Base-by-base conservation (phyloP, 306 rosid species). In the Vigna nakashimae region DNA sequence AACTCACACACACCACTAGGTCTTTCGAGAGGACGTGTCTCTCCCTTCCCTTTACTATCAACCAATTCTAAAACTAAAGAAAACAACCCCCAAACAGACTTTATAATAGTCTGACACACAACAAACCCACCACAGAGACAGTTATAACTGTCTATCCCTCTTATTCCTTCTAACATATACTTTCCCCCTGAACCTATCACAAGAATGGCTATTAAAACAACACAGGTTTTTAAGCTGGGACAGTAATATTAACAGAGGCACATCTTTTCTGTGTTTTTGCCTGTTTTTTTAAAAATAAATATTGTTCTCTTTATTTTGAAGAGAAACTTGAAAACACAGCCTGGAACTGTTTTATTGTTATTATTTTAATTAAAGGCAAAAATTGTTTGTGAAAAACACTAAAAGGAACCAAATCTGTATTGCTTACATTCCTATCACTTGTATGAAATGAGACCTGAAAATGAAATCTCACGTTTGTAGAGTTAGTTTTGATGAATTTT, bases 231-330 rank as follows among this genome's bases (percentile, higher is more conserved):
- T 71, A 18, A 75, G n/a, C 74, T 16, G 48, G 22, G 36, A 43
- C 24, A 45, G 43, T 64, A 65, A 71, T 53, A 32, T 18, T 60
- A 50, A 59, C 34, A 58, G 40, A 49, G 18, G 24, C 51, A 36
- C 66, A 46, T 65, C 34, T 80, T 74, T 16, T 48, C 4, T 55
- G 12, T 64, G n/a, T 52, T 64, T 79, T 79, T n/a, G 26, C 67
- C 69, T 69, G 76, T 77, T 48, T n/a, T n/a, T 30, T 7, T 56
- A 48, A 67, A 66, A 26, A 30, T 74, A 5, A 50, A 51, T 42
- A 6, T 52, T 26, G 42, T 18, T 69, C 42, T 45, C 58, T 75
- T 65, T 68, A 69, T 46, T 24, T 51, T 58, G 63, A 48, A 20
- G 52, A 57, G 26, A 74, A 66, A 32, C 55, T 24, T 57, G 17